Conservation (phyloP, 2,329 filamentous ascomycete species). For the Colletotrichum tamarilloi region DNA sequence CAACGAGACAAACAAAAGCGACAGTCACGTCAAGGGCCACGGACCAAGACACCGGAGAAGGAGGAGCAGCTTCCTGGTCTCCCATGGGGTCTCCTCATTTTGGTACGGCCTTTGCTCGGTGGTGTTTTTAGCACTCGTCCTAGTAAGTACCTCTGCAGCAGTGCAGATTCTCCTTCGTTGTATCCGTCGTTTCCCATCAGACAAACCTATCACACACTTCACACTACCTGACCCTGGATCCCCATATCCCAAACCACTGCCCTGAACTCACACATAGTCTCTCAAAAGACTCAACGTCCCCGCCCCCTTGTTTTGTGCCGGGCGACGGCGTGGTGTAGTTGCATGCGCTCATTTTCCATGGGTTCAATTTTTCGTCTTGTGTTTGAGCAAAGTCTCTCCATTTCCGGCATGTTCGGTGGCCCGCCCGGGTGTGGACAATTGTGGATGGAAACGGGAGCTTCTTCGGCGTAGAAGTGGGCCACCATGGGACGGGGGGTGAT, state of each 20-base stretch:
- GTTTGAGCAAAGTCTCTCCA: slow-evolving; percentile 22
- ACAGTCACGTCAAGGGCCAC: neutral
- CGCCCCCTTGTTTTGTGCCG: neutral
- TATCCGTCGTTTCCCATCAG: slow-evolving; percentile 4
- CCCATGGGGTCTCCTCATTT: slow-evolving; percentile 36
- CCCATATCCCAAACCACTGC: neutral
- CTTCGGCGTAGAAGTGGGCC: slow-evolving; percentile 35
- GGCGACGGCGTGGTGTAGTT: neutral
- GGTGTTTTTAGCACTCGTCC: slow-evolving; percentile 27
- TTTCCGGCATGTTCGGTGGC: slow-evolving; percentile 34
- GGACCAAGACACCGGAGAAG: slow-evolving; percentile 29
- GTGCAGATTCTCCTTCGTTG: neutral
- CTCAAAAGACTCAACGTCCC: neutral
- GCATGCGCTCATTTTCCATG: slow-evolving; percentile 4
- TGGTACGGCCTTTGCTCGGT: slow-evolving; percentile 36
- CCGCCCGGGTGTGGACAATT: slow-evolving; percentile 29
- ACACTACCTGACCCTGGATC: no score
- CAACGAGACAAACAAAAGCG: neutral
- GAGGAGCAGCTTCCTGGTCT: slow-evolving; percentile 36
- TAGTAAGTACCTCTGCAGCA: slow-evolving; percentile 29
- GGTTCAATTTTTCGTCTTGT: neutral
- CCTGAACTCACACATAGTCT: slow-evolving; percentile 1
- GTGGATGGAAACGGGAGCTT: slow-evolving; percentile 30
- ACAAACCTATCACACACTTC: no score
- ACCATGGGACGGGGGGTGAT: slow-evolving; percentile 21